Percentiles rank a stretch among this genome's conserved stretches.
Conservation (phyloP, 164 flowering plant genomes). For the Sedum album region DNA sequence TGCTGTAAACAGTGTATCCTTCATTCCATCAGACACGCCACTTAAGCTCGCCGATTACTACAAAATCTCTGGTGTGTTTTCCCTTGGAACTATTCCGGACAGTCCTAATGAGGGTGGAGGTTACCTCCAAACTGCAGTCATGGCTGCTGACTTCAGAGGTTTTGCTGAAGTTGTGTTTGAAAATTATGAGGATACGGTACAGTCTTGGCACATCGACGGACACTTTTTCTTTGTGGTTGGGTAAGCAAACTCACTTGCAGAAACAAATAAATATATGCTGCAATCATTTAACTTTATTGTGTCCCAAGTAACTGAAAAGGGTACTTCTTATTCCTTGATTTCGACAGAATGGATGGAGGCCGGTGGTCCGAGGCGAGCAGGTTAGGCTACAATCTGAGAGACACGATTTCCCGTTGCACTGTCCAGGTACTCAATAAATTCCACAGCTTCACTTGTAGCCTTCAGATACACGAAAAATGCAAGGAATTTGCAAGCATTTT, state of each 20-base stretch:
- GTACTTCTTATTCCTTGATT: background rate
- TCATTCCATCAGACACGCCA: constrained; percentile 45
- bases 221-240: constrained; percentile 68
- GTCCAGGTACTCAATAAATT: constrained; percentile 3
- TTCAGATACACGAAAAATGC: background rate
- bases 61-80: constrained; percentile 56
- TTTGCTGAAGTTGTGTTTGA: constrained; percentile 60
- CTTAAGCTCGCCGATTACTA: constrained; percentile 61
- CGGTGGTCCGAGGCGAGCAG: constrained; percentile 11
- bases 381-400: constrained; percentile 8
- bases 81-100: constrained; percentile 41
- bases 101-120: constrained; percentile 24
- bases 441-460: background rate
- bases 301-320: too few relatives aligned
- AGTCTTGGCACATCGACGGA: constrained; percentile 70
- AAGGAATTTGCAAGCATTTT: background rate
- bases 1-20: constrained; percentile 63
- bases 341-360: constrained; percentile 11
- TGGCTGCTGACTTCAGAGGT: constrained; percentile 41
- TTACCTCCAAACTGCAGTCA: constrained; percentile 42
- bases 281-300: background rate
- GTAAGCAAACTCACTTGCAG: constrained; percentile 20
- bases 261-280: background rate
- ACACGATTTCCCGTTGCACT: constrained; percentile 10
- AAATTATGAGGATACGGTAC: constrained; percentile 56